A percentile compares a stretch with the other conserved stretches of the same genome.
Conservation (phyloP, 345 rosid species). For the Euphorbia lathyris region DNA sequence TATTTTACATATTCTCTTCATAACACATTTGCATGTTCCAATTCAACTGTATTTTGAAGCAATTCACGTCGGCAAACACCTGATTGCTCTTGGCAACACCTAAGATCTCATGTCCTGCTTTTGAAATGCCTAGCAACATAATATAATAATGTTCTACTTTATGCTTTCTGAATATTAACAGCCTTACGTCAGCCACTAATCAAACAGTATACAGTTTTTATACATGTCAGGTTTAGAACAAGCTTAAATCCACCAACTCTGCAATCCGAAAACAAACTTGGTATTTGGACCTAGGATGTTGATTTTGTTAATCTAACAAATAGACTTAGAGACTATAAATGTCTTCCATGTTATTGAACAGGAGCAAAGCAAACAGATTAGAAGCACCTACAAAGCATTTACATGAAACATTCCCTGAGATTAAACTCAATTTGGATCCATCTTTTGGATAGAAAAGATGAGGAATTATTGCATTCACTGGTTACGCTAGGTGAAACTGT, state of each 20-base stretch:
- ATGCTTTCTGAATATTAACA: not conserved
- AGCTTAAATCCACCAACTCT: not conserved
- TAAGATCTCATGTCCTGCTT: slow-evolving; percentile 1
- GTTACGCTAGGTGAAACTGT: too few species aligned
- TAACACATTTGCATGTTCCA: not conserved
- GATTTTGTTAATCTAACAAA: too few species aligned
- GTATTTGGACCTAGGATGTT: not conserved
- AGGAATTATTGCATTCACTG: too few species aligned
- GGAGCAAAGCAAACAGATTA: not conserved
- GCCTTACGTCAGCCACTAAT: too few species aligned
- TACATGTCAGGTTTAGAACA: not conserved
- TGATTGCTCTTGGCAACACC: too few species aligned
- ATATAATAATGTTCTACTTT: not conserved
- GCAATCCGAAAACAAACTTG: too few species aligned
- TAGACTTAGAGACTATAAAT: too few species aligned
- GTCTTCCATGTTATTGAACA: not conserved
- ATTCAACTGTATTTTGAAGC: not conserved
- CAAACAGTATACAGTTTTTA: too few species aligned
- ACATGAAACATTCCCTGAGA: not conserved
- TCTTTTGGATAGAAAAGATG: not conserved
- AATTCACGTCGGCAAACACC: slow-evolving; percentile 12
- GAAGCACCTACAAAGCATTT: not conserved
- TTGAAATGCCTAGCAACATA: not conserved
- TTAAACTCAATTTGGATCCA: not conserved
- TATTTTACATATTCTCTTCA: slow-evolving; percentile 21